Evolutionary conservation across 371 early-diverging fungal genomes (phyloP).

Genomic region (Massospora cicadina): DNA sequence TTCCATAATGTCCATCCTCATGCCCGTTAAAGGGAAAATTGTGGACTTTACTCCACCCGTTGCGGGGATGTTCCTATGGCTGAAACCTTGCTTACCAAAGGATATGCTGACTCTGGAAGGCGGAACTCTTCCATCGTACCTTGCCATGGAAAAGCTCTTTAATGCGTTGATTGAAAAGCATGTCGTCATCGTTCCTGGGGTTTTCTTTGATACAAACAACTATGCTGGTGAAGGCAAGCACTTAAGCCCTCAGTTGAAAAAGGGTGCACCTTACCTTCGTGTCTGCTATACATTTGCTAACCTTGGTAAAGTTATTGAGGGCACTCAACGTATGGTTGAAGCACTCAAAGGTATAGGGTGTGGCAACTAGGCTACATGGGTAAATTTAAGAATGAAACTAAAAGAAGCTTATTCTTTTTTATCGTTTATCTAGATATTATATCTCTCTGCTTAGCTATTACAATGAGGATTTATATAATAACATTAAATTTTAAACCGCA

Average conservation of each 20-base stretch:
- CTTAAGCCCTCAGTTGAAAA: not conserved
- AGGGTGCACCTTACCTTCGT: not conserved
- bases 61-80: constrained; percentile 77
- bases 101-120: not conserved
- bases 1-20: constrained; percentile 29
- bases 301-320: not conserved
- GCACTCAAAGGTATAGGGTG: not conserved
- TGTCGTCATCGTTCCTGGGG: not conserved
- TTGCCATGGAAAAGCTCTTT: not conserved
- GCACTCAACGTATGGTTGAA: not conserved
- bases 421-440: too few species aligned
- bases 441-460: too few species aligned
- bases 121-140: not conserved
- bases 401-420: too few species aligned
- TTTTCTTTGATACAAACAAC: not conserved
- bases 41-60: constrained; percentile 49
- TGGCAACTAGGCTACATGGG: too few species aligned
- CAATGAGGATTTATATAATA: too few species aligned
- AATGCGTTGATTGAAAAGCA: constrained; percentile 1
- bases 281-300: constrained; percentile 2
- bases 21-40: constrained; percentile 32
- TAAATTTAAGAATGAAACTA: too few species aligned
- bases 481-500: too few species aligned
- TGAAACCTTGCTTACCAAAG: constrained; percentile 18
- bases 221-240: not conserved